Evolutionary conservation across 345 rosid species (phyloP).

Genomic region (Salix brachista): DNA sequence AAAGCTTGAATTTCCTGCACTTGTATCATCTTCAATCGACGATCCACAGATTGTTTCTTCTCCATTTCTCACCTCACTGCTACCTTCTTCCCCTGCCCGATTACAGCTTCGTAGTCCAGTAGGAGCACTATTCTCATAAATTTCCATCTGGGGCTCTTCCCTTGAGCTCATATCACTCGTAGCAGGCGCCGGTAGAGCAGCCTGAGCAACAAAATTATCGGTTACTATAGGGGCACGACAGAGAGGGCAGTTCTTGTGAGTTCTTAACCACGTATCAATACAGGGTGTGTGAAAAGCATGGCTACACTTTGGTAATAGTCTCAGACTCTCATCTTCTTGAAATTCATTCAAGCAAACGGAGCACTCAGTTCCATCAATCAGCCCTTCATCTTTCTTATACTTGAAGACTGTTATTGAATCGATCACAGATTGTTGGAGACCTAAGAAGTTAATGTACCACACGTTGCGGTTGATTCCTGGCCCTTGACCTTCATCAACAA

Average conservation of each 20-base stretch:
- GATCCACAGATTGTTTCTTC: not conserved
- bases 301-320: slow-evolving; percentile 73
- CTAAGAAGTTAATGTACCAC: slow-evolving; percentile 59
- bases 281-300: slow-evolving; percentile 80
- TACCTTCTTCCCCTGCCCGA: slow-evolving; percentile 14
- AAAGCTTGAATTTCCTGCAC: slow-evolving; percentile 10
- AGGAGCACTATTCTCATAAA: slow-evolving; percentile 10
- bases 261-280: slow-evolving; percentile 74
- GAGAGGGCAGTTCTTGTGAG: slow-evolving; percentile 77
- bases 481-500: slow-evolving; percentile 34
- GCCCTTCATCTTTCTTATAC: slow-evolving; percentile 45
- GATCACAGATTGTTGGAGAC: slow-evolving; percentile 56
- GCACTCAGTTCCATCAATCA: slow-evolving; percentile 71
- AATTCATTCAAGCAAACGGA: slow-evolving; percentile 82
- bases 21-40: slow-evolving; percentile 6
- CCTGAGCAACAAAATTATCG: slow-evolving; percentile 9
- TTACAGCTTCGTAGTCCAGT: not conserved
- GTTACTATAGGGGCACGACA: slow-evolving; percentile 63
- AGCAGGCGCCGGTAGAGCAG: slow-evolving; percentile 6
- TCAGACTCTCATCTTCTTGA: slow-evolving; percentile 52
- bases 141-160: slow-evolving; percentile 14
- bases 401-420: slow-evolving; percentile 52
- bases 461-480: slow-evolving; percentile 41
- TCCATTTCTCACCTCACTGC: slow-evolving; percentile 15
- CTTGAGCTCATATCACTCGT: slow-evolving; percentile 18